phyloP scores from a whole-genome alignment of 2,329 filamentous ascomycete genomes.

The Alternaria sp. region DNA sequence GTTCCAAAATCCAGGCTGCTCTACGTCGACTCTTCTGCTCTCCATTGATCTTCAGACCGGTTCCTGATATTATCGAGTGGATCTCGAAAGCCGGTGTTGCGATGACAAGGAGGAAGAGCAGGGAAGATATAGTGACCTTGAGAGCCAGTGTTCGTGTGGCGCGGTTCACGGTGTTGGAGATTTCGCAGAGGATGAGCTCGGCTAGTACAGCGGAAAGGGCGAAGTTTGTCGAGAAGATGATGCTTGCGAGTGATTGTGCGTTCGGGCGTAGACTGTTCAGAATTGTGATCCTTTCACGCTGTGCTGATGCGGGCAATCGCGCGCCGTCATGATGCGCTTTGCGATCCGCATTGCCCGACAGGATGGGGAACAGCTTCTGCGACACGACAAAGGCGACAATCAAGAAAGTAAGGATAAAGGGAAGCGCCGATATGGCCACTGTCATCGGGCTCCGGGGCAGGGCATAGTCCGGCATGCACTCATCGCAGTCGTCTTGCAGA shows the following conservation, averaged over 20 bases:
- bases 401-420: conserved; percentile 75
- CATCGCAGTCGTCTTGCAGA: conserved; percentile 62
- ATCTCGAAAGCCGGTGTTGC: conserved; percentile 82
- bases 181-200: conserved; percentile 83
- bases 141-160: conserved; percentile 73
- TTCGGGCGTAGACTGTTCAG: conserved; percentile 52
- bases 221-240: conserved; percentile 78
- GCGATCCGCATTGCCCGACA: conserved; percentile 66
- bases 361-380: conserved; percentile 74
- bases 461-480: conserved; percentile 64
- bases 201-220: conserved; percentile 79
- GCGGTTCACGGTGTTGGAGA: conserved; percentile 76
- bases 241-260: conserved; percentile 60
- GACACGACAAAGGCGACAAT: conserved; percentile 69
- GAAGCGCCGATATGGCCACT: conserved; percentile 68
- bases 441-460: conserved; percentile 57
- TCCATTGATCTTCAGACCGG: conserved; percentile 70
- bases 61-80: conserved; percentile 66
- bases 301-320: conserved; percentile 59
- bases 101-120: conserved; percentile 76
- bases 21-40: conserved; percentile 65
- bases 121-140: conserved; percentile 71
- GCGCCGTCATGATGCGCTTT: conserved; percentile 70
- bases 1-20: conserved; percentile 70
- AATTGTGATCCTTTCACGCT: conserved; percentile 36